Evolutionary conservation across 2,329 filamentous ascomycete genomes (phyloP), one percentile per base, ranked within the genome.

Genomic region (Alternaria gansuensis): DNA sequence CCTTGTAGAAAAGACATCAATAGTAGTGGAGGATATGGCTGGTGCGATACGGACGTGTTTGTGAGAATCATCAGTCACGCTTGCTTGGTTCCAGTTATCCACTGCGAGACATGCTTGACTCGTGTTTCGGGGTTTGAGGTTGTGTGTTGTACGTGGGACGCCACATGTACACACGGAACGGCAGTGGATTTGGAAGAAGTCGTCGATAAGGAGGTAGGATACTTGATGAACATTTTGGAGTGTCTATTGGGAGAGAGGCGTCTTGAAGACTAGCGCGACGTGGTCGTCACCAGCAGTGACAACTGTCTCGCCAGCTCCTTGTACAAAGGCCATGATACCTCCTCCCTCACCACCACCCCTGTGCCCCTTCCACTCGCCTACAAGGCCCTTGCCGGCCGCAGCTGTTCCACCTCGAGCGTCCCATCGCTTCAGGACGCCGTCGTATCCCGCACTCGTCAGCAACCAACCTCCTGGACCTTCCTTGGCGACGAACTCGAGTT

Each of bases 321-420:
- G 93, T 51, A 96, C 93, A 74, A 98, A 99, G 0, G 90, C 93
- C 67, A 98, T 79, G 8, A 98, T 89, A 52, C 94, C 94, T 33
- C 93, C 94, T 23, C 92, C 89, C 80, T 95, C 92, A 11, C 92
- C 90, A 73, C 91, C 87, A 29, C 93, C 88, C 68, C 91, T 78
- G 76, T 99, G 95, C 0, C 95, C 95, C 77, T 85, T 92, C 93
- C 93, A 98, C 79, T 97, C 93, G 64, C 88, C 90, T 24, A 92
- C 80, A 51, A 96, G 80, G 0, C 92, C 93, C 51, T 88, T 87
- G 8, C 84, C 87, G 2, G 87, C 87, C 1, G 85, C 86, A 1
- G 85, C 84, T 1, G 87, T 90, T 7, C 89, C 88, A 54, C 88
- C 89, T 43, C 88, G 79, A 5, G 86, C 83, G 78, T 99, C 94